Conservation (phyloP, 495 filamentous ascomycete genomes). For the Penicillium chermesinum region DNA sequence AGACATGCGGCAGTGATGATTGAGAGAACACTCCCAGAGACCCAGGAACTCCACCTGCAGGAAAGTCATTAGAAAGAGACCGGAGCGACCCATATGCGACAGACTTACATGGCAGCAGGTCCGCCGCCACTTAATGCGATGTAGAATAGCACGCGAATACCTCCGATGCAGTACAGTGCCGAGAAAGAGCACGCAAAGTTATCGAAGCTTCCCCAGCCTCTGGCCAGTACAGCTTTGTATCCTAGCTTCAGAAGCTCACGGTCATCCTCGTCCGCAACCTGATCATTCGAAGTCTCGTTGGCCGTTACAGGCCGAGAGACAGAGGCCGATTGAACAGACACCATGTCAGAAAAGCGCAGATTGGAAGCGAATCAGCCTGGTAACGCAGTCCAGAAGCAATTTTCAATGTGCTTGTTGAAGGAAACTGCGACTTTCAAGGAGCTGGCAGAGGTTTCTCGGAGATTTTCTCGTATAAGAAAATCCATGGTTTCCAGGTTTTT, state of each 20-base stretch:
- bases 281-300: constrained; percentile 9
- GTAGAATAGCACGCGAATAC: constrained; percentile 31
- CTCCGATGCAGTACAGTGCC: constrained; percentile 30
- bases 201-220: constrained; percentile 29
- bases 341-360: not conserved
- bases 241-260: constrained; percentile 29
- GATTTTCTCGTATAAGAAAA: too few relatives aligned
- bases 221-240: constrained; percentile 27
- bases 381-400: too few relatives aligned
- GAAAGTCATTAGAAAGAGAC: constrained; percentile 1
- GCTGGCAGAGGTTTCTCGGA: not conserved
- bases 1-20: constrained; percentile 33
- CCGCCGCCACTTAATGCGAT: constrained; percentile 32
- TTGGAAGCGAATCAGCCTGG: not conserved
- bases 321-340: not conserved
- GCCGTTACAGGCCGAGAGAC: not conserved
- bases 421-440: too few relatives aligned
- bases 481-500: not conserved
- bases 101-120: constrained; percentile 26
- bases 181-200: constrained; percentile 36
- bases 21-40: constrained; percentile 31
- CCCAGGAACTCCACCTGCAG: constrained; percentile 34
- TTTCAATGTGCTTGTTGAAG: too few relatives aligned
- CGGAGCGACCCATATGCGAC: not conserved
- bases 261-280: constrained; percentile 27